Percentiles rank a stretch among this genome's conserved stretches.
phyloP scores from a whole-genome alignment of 495 filamentous ascomycete species.

The Neurospora sp. region DNA sequence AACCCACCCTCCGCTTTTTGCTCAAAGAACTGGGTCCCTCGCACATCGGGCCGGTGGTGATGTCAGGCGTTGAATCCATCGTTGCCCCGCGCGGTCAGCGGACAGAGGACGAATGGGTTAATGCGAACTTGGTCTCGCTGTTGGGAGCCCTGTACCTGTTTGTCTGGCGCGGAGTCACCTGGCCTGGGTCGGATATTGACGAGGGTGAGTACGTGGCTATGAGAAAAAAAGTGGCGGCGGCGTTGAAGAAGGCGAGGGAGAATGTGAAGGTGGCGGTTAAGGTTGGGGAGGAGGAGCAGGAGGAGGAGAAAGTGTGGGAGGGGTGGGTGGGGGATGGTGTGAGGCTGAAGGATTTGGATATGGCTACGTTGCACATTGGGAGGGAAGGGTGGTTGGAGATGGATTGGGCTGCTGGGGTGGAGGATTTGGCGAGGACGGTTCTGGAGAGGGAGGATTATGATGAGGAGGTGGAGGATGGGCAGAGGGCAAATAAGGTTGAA shows the following conservation, averaged over 20 bases:
- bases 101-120: constrained; percentile 43
- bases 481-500: constrained; percentile 14
- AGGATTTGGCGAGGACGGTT: constrained; percentile 25
- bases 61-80: constrained; percentile 36
- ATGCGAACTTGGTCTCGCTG: constrained; percentile 38
- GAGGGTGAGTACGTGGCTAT: constrained; percentile 28
- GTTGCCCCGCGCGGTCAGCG: constrained; percentile 22
- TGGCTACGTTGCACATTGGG: constrained; percentile 47
- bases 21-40: constrained; percentile 35
- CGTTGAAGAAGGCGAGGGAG: constrained; percentile 26
- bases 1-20: constrained; percentile 54
- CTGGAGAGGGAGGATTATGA: constrained; percentile 5
- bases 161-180: constrained; percentile 33
- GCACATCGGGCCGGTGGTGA: constrained; percentile 30
- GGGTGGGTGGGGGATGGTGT: constrained; percentile 28
- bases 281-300: constrained; percentile 18
- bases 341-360: constrained; percentile 44
- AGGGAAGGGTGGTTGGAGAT: constrained; percentile 52
- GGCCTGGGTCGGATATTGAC: constrained; percentile 26
- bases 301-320: constrained; percentile 35
- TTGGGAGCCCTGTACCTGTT: constrained; percentile 65
- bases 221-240: constrained; percentile 29
- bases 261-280: constrained; percentile 22
- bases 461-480: constrained; percentile 9
- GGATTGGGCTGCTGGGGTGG: constrained; percentile 54